phyloP scores from a whole-genome alignment of 148 eudicot species.

The Drosera capensis region DNA sequence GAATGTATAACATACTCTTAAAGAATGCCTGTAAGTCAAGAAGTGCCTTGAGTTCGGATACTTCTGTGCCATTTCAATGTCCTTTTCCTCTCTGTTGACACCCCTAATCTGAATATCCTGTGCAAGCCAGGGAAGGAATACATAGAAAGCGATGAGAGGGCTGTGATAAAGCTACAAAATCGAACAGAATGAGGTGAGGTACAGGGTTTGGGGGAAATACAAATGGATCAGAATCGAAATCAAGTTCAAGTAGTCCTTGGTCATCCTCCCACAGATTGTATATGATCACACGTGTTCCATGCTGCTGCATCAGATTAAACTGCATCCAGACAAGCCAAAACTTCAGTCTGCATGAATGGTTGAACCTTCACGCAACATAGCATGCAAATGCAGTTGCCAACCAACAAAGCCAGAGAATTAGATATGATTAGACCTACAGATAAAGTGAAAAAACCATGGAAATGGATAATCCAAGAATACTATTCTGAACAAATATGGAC shows the following conservation, averaged over 20 bases:
- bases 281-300: conserved; percentile 74
- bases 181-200: neutral
- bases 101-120: conserved; percentile 96
- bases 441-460: neutral
- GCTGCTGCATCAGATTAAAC: conserved; percentile 62
- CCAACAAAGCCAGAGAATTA: neutral
- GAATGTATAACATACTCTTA: conserved; percentile 53
- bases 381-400: neutral
- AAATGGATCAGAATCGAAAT: conserved; percentile 65
- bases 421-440: neutral
- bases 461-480: neutral
- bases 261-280: conserved; percentile 99
- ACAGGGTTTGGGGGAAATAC: too few species aligned
- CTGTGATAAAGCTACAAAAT: neutral
- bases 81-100: conserved; percentile 72
- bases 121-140: neutral
- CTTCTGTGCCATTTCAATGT: conserved; percentile 55
- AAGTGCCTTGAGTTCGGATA: conserved; percentile 79
- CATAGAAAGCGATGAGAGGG: neutral
- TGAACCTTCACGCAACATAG: neutral
- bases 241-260: conserved; percentile 65
- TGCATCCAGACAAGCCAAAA: conserved; percentile 12
- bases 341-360: neutral
- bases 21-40: conserved; percentile 71
- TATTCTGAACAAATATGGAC: neutral